Base-by-base conservation (phyloP, 2,329 filamentous ascomycete genomes). In the Fusarium scirpi region DNA sequence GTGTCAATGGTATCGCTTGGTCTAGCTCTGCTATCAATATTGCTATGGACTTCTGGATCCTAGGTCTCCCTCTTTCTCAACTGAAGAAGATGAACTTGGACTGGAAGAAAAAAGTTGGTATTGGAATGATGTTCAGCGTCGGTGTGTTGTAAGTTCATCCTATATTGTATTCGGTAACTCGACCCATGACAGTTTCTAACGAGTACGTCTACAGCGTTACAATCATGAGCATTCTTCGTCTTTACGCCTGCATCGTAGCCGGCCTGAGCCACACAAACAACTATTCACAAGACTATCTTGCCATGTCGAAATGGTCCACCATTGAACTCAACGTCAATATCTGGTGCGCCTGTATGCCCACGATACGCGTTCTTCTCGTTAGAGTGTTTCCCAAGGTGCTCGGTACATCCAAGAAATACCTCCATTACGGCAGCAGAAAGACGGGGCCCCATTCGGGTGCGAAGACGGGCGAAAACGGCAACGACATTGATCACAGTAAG, bases 1-100 rank as follows among this genome's bases (percentile, higher is more conserved):
- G 86, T 57, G 76, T 85, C 62, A 86, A 85, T 64, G 77, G 78
- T 3, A 78, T 87, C 6, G 82, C 78, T 0, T 88, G 85, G 83
- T 79, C 83, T n/a, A 84, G 85, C 34, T 86, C 86, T 0, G 81
- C 73, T 18, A 81, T 87, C 53, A 85, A 84, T 59, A 87, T 89
- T 44, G 76, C 76, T 0, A 76, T 86, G 29, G 87, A 89, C 63
- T 15, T 85, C 3, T 83, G 83, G 80, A 84, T 89, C 73, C 78
- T 89, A n/a, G 80, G 78, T 1, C 76, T 89, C 3, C 86, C 87
- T 0, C 71, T 87, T 9, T 81, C 80, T 25, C 81, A 85, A 51
- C 69, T 88, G 5, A 72, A 75, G 18, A 59, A 74, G 0, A 77
- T 87, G 9, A 79, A 82, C 3, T 62, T 86, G 25, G 80, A 81